phyloP scores from a whole-genome alignment of 352 stramenopile species.

The Phytophthora cajani region DNA sequence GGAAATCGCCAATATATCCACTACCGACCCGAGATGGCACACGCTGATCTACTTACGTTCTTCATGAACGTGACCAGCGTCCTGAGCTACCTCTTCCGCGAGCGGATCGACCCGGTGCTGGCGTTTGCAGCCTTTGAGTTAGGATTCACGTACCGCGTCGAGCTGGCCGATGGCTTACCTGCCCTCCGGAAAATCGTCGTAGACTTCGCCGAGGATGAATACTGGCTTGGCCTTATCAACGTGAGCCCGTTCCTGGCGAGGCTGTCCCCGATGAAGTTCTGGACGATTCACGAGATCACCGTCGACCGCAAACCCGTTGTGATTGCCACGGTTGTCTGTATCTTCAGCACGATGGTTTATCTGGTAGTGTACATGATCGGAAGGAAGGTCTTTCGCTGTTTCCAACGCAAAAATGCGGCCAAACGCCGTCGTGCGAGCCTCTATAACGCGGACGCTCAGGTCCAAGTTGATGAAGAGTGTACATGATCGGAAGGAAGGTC shows the following conservation, averaged over 20 bases:
- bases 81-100: constrained; percentile 32
- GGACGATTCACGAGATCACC: constrained; percentile 22
- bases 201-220: constrained; percentile 20
- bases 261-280: constrained; percentile 31
- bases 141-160: constrained; percentile 26
- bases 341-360: constrained; percentile 23
- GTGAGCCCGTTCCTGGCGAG: constrained; percentile 16
- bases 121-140: constrained; percentile 30
- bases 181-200: constrained; percentile 20
- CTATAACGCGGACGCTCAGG: neutral
- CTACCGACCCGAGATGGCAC: constrained; percentile 23
- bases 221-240: constrained; percentile 22
- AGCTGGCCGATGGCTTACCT: constrained; percentile 17
- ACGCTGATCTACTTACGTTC: constrained; percentile 41
- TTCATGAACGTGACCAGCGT: constrained; percentile 33
- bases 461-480: neutral
- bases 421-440: neutral
- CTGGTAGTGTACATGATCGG: constrained; percentile 33
- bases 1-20: constrained; percentile 10
- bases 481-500: constrained; percentile 29
- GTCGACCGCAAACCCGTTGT: constrained; percentile 20
- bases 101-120: constrained; percentile 40
- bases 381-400: constrained; percentile 30
- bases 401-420: neutral
- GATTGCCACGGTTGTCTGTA: constrained; percentile 22